Percentiles rank a stretch among this genome's conserved stretches.
These are phyloP conservation scores for Letharia columbiana DNA, from an alignment of 495 filamentous ascomycete genomes.

Conservation along the genomic window DNA sequence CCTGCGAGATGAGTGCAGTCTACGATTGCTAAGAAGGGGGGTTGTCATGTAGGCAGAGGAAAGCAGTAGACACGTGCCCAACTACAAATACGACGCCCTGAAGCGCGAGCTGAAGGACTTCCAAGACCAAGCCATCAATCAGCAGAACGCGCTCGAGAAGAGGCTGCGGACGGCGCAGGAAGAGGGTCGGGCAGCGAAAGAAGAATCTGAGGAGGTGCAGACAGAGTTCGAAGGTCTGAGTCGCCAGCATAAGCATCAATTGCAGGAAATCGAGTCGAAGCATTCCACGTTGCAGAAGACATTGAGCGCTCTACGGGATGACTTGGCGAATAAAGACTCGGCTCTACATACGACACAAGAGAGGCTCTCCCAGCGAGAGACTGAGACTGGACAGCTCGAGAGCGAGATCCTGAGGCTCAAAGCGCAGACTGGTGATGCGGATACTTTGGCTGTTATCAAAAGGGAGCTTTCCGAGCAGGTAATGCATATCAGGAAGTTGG, in stretches of 20 bases:
- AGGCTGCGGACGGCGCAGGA: constrained; percentile 63
- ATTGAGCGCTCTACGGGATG: constrained; percentile 62
- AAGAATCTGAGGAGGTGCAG: constrained; percentile 68
- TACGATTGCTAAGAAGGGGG: constrained; percentile 16
- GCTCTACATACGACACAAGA: constrained; percentile 58
- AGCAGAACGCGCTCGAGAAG: constrained; percentile 62
- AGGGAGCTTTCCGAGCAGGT: constrained; percentile 85
- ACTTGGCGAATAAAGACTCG: constrained; percentile 54
- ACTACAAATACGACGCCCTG: constrained; percentile 62
- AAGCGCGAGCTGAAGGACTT: constrained; percentile 61
- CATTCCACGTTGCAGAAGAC: constrained; percentile 57
- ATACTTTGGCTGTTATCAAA: constrained; percentile 72
- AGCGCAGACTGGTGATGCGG: constrained; percentile 74
- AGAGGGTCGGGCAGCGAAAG: constrained; percentile 59
- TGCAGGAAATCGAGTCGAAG: constrained; percentile 62
- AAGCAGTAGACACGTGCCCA: constrained; percentile 55
- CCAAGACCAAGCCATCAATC: constrained; percentile 56
- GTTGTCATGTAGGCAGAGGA: constrained; percentile 46
- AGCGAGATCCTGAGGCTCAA: constrained; percentile 73
- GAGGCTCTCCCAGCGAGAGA: constrained; percentile 57
- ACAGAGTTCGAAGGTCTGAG: constrained; percentile 62
- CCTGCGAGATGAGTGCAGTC: background rate
- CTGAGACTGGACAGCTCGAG: constrained; percentile 62
- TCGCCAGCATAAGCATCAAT: constrained; percentile 58
- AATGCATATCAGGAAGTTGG: constrained; percentile 74